These are phyloP conservation scores for Kregervanrija fluxuum DNA, from an alignment of 805 yeast species.

Conservation along the genomic window DNA sequence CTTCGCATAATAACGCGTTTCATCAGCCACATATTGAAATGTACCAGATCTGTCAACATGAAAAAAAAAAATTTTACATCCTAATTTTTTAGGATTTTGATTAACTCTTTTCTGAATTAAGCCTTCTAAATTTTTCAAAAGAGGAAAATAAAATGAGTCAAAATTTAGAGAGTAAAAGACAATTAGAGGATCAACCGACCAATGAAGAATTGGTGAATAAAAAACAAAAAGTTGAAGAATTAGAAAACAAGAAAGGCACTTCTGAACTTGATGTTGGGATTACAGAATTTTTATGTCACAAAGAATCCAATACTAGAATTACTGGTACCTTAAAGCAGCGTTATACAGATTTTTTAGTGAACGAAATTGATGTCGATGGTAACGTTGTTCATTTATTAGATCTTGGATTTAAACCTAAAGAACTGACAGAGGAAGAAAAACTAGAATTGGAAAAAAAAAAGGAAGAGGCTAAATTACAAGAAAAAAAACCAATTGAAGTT, in stretches of 20 bases:
- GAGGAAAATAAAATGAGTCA: background rate
- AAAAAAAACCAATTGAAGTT: constrained; percentile 29
- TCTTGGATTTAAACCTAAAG: constrained; percentile 53
- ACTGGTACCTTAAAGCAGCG: constrained; percentile 78
- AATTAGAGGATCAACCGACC: background rate
- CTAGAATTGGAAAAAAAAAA: constrained; percentile 32
- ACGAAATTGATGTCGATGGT: constrained; percentile 69
- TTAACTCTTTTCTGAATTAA: no score
- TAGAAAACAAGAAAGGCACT: constrained; percentile 32
- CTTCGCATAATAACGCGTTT: no score
- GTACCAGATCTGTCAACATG: no score
- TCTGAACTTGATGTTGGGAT: constrained; percentile 85
- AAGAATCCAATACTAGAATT: constrained; percentile 49
- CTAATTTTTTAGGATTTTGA: no score
- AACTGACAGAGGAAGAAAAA: constrained; percentile 32
- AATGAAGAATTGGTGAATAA: background rate
- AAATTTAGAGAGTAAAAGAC: constrained; percentile 1
- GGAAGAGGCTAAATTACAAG: constrained; percentile 25
- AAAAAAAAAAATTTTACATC: no score
- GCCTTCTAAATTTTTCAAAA: background rate
- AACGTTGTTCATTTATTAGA: constrained; percentile 70
- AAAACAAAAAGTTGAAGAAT: constrained; percentile 3
- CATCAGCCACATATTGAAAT: no score
- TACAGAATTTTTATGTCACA: constrained; percentile 39
- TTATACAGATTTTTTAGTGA: constrained; percentile 89